phyloP scores from a whole-genome alignment of 495 filamentous ascomycete species.

The Thermothielavioides terrestris region DNA sequence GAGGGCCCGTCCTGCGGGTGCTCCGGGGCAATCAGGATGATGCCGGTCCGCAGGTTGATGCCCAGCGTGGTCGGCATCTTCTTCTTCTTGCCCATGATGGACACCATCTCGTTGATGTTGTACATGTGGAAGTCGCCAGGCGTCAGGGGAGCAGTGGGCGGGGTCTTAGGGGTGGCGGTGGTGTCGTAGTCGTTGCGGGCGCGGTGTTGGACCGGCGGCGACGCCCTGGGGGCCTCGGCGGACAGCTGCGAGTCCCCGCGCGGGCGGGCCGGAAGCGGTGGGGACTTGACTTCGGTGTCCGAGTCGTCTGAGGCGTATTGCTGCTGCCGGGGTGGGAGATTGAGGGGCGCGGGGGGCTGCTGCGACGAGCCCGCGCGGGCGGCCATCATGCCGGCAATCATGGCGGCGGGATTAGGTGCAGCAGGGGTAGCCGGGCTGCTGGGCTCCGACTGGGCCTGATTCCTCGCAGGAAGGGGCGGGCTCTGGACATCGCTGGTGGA shows the following conservation, averaged over 20 bases:
- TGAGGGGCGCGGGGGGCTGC: slow-evolving; percentile 17
- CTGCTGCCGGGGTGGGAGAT: slow-evolving; percentile 14
- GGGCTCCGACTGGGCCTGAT: slow-evolving; percentile 22
- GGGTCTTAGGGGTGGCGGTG: slow-evolving; percentile 20
- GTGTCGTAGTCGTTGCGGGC: slow-evolving; percentile 17
- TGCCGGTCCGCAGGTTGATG: slow-evolving; percentile 75
- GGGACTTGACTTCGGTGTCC: slow-evolving; percentile 28
- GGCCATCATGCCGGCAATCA: slow-evolving; percentile 64
- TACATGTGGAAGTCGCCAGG: slow-evolving; percentile 84
- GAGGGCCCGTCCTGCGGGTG: slow-evolving; percentile 65
- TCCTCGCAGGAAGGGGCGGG: slow-evolving; percentile 30
- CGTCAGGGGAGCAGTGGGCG: slow-evolving; percentile 44
- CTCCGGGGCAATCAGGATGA: slow-evolving; percentile 87
- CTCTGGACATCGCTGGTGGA: slow-evolving; percentile 24
- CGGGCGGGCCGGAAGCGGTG: slow-evolving; percentile 60
- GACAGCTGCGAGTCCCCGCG: slow-evolving; percentile 51
- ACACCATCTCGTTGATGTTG: slow-evolving; percentile 94
- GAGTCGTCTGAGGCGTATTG: slow-evolving; percentile 23
- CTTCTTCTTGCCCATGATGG: slow-evolving; percentile 88
- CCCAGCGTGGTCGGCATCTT: slow-evolving; percentile 95
- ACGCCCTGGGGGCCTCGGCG: slow-evolving; percentile 41
- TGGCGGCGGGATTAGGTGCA: slow-evolving; percentile 57
- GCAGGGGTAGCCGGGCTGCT: slow-evolving; percentile 18
- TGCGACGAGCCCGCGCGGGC: slow-evolving; percentile 27
- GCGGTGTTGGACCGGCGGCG: slow-evolving; percentile 21